Percentiles rank a stretch among this genome's conserved stretches.
phyloP scores from a whole-genome alignment of 768 basidiomycete genomes.

The Dentipellis sp. region DNA sequence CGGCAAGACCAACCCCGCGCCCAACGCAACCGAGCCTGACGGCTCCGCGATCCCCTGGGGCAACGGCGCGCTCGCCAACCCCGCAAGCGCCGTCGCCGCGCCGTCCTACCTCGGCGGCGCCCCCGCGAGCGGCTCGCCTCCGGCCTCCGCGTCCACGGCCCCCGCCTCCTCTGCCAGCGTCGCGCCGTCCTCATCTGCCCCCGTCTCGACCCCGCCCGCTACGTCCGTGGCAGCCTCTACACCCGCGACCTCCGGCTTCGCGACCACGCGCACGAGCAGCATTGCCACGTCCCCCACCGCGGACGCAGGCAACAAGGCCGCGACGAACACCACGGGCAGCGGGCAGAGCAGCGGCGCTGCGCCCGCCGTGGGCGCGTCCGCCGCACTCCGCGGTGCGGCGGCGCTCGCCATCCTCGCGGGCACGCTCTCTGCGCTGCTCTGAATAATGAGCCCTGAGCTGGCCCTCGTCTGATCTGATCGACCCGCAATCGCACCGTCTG shows the following conservation, averaged over 20 bases:
- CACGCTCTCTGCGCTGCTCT: slow-evolving; percentile 8
- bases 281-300: not conserved
- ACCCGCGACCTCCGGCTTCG: not conserved
- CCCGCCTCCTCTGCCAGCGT: not conserved
- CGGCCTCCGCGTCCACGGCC: not conserved
- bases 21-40: slow-evolving; percentile 44
- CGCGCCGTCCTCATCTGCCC: not conserved
- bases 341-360: not conserved
- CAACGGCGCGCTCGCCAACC: slow-evolving; percentile 40
- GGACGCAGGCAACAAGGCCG: not conserved
- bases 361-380: slow-evolving; percentile 1
- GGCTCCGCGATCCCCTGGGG: slow-evolving; percentile 53
- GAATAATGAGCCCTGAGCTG: not conserved
- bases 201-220: not conserved
- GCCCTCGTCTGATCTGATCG: not conserved
- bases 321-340: not conserved
- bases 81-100: slow-evolving; percentile 24
- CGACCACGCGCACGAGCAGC: not conserved
- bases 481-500: not conserved
- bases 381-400: slow-evolving; percentile 1
- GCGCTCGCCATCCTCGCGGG: slow-evolving; percentile 8
- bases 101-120: not conserved
- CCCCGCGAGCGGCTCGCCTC: not conserved
- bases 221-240: not conserved
- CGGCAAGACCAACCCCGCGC: slow-evolving; percentile 37